Base-by-base conservation (phyloP, 306 rosid genomes). In the Spatholobus suberectus region DNA sequence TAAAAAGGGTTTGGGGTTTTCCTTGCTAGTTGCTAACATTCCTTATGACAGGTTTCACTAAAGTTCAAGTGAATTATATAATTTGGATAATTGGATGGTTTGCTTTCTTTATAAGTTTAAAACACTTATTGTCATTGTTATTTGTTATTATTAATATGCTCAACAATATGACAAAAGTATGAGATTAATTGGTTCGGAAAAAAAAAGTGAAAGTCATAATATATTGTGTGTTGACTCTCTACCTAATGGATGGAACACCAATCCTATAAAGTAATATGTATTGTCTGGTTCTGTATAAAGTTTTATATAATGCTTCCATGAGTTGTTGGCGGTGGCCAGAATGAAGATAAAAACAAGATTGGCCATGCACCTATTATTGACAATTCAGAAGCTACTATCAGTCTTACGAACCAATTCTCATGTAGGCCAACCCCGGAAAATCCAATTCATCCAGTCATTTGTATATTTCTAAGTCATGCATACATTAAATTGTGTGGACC, bases 401-500 rank as follows among this genome's bases (percentile, higher is more conserved):
- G 18, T 57, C 44, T 46, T 38, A 35, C 58, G 58, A 85, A 34
- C 77, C 67, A 71, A 40, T 62, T 68, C 46, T 32, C 51, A 46
- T 62, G 71, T 49, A 81, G 57, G 47, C 61, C 83, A 34, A 57
- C 67, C 37, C 43, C 6, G 41, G 18, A 38, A 51, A 43, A 23
- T 79, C 54, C 61, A 47, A 34, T 63, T 46, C 11, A 66, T 43
- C 35, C 13, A 3, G 17, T 72, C 59, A 67, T 66, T 32, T 81
- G 72, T 54, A 57, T 41, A 26, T 27, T 80, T 71, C 44, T 17
- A 35, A 75, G 61, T 57, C 71, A 12, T 32, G 11, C 29, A 23
- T 24, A 5, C 78, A 35, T 63, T 77, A 20, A 67, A 77, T 66
- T n/a, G 15, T 40, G 81, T 81, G 84, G 82, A 67, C 82, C 86